Evolutionary conservation across 2,329 filamentous ascomycete genomes (phyloP).

Genomic region (Phyllosticta capitalensis): DNA sequence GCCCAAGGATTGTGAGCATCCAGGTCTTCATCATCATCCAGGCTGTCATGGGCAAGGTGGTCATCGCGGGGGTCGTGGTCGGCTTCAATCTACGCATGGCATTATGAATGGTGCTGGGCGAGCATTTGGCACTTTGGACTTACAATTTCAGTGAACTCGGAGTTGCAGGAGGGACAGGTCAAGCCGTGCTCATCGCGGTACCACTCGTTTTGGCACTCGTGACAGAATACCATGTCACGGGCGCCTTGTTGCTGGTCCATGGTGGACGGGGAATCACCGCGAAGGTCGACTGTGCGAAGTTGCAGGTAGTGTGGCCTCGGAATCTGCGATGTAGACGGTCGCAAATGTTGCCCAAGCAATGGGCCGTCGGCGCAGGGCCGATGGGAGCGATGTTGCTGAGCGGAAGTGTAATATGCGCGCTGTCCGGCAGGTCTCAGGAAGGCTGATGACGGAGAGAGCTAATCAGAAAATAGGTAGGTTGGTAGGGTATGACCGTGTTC

Average conservation of each 20-base stretch:
- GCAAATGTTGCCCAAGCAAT: background rate
- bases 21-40: slow-evolving; percentile 20
- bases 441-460: background rate
- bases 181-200: slow-evolving; percentile 60
- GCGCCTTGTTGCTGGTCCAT: background rate
- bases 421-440: background rate
- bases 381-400: background rate
- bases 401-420: background rate
- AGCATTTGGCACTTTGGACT: slow-evolving; percentile 25
- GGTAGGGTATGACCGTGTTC: background rate
- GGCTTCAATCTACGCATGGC: slow-evolving; percentile 21
- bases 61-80: slow-evolving; percentile 54
- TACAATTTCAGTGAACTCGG: slow-evolving; percentile 81
- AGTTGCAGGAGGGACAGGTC: slow-evolving; percentile 65
- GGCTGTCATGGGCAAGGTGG: slow-evolving; percentile 15
- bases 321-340: background rate
- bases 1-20: slow-evolving; percentile 41
- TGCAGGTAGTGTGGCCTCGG: background rate
- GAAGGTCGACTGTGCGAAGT: background rate
- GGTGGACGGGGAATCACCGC: background rate
- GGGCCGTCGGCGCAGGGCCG: background rate
- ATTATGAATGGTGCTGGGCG: background rate
- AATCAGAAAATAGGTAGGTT: background rate
- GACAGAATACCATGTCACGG: slow-evolving; percentile 72
- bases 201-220: slow-evolving; percentile 75